Evolutionary conservation across 2,329 filamentous ascomycete genomes (phyloP).

Genomic region (Escovopsis sp.): DNA sequence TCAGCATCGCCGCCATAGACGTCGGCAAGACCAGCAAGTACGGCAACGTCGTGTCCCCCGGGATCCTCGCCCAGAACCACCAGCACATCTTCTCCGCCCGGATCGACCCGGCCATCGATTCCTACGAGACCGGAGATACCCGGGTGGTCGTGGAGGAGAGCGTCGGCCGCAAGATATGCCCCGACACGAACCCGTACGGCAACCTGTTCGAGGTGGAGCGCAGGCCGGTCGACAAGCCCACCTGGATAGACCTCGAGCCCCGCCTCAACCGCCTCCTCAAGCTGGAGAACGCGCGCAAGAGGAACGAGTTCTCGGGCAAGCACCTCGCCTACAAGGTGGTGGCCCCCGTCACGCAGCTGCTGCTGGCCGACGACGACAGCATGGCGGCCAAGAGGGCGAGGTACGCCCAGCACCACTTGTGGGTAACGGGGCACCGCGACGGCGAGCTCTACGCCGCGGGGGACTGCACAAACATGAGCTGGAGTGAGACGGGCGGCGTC

Average conservation of each 20-base stretch:
- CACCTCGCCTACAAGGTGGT: constrained; percentile 35
- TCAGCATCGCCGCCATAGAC: constrained; percentile 46
- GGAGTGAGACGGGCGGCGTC: constrained; percentile 27
- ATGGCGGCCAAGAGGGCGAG: constrained; percentile 27
- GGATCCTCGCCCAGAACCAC: constrained; percentile 53
- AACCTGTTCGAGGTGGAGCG: constrained; percentile 44
- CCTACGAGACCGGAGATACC: constrained; percentile 29
- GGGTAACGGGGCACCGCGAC: constrained; percentile 35
- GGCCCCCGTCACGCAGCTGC: constrained; percentile 29
- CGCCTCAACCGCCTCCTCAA: constrained; percentile 34
- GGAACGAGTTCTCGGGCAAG: constrained; percentile 33
- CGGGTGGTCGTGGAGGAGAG: constrained; percentile 30
- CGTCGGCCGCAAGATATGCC: constrained; percentile 24
- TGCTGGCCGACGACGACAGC: constrained; percentile 31
- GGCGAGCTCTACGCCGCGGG: constrained; percentile 36
- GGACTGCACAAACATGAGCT: constrained; percentile 36
- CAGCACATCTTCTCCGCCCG: constrained; percentile 55
- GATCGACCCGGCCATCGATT: constrained; percentile 50
- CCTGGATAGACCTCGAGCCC: constrained; percentile 38
- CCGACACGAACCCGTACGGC: constrained; percentile 43
- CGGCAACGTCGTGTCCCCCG: constrained; percentile 48
- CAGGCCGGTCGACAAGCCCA: constrained; percentile 28
- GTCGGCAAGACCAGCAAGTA: constrained; percentile 35
- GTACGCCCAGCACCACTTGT: constrained; percentile 31
- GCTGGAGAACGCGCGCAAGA: constrained; percentile 30